A percentile compares a stretch with the other conserved stretches of the same genome.
Conservation (phyloP, 305 asterid genomes). For the Ruellia speciosa region DNA sequence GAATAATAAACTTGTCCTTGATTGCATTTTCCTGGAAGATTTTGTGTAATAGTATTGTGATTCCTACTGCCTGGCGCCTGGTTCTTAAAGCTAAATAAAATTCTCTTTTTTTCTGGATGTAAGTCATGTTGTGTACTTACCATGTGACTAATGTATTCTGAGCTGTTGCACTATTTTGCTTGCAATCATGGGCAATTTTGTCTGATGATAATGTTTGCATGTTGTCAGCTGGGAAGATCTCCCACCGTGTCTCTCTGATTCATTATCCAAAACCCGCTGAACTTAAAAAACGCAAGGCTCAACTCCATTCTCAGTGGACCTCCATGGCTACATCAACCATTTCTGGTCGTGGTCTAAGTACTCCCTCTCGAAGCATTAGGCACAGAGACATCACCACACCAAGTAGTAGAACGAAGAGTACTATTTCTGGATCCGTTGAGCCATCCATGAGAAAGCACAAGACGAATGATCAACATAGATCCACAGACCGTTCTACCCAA, state of each 20-base stretch:
- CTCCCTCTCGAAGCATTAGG: conserved; percentile 43
- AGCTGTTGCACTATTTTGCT: neutral
- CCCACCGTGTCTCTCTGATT: conserved; percentile 48
- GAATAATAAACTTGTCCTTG: too few relatives aligned
- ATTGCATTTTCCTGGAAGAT: neutral
- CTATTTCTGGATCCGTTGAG: conserved; percentile 28
- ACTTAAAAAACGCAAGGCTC: conserved; percentile 29
- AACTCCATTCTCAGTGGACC: conserved; percentile 30
- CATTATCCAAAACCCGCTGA: conserved; percentile 68
- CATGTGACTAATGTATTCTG: neutral
- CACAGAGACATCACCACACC: conserved; percentile 32
- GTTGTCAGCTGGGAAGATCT: conserved; percentile 59
- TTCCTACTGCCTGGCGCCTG: neutral
- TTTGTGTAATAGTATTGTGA: neutral
- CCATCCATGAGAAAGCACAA: conserved; percentile 37
- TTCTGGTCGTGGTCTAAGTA: conserved; percentile 34
- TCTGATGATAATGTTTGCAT: conserved; percentile 13
- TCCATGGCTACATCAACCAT: conserved; percentile 44
- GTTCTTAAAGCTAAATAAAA: neutral
- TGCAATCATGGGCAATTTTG: neutral
- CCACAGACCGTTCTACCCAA: conserved; percentile 30
- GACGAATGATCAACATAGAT: conserved; percentile 26
- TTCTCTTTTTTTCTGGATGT: neutral
- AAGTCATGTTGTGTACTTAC: neutral
- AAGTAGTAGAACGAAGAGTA: conserved; percentile 35